Conservation (phyloP, 1,284 basidiomycete genomes). For the Rhodotorula mucilaginosa region DNA sequence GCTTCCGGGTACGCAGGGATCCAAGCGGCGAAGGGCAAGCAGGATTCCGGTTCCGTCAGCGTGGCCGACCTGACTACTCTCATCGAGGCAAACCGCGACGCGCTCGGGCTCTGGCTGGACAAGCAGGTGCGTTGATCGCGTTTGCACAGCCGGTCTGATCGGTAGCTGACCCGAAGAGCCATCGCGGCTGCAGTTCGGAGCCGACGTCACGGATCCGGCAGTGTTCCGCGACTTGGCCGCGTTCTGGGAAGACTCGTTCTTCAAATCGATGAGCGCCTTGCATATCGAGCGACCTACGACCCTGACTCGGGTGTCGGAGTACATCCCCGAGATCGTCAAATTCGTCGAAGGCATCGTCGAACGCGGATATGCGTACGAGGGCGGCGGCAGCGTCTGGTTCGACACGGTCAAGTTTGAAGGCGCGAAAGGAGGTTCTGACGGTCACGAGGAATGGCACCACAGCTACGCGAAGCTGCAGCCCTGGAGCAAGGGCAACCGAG, state of each 20-base stretch:
- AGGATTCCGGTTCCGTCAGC: background rate
- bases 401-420: slow-evolving; percentile 86
- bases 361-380: slow-evolving; percentile 82
- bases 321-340: slow-evolving; percentile 87
- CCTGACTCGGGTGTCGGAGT: slow-evolving; percentile 93
- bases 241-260: slow-evolving; percentile 88
- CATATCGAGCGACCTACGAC: slow-evolving; percentile 84
- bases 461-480: slow-evolving; percentile 94
- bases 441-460: slow-evolving; percentile 56
- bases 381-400: slow-evolving; percentile 89
- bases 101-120: slow-evolving; percentile 72
- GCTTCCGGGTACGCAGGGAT: slow-evolving; percentile 29
- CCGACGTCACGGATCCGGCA: slow-evolving; percentile 78
- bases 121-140: slow-evolving; percentile 58
- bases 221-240: slow-evolving; percentile 81
- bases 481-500: slow-evolving; percentile 89
- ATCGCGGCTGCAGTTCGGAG: slow-evolving; percentile 59
- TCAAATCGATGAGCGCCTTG: slow-evolving; percentile 86
- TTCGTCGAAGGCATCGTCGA: slow-evolving; percentile 83
- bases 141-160: background rate
- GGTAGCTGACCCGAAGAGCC: background rate
- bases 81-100: slow-evolving; percentile 70
- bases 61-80: slow-evolving; percentile 58
- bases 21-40: slow-evolving; percentile 15
- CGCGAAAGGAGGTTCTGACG: slow-evolving; percentile 50